Evolutionary conservation across 164 flowering plant genomes (phyloP).

Genomic region (Annona cherimola): DNA sequence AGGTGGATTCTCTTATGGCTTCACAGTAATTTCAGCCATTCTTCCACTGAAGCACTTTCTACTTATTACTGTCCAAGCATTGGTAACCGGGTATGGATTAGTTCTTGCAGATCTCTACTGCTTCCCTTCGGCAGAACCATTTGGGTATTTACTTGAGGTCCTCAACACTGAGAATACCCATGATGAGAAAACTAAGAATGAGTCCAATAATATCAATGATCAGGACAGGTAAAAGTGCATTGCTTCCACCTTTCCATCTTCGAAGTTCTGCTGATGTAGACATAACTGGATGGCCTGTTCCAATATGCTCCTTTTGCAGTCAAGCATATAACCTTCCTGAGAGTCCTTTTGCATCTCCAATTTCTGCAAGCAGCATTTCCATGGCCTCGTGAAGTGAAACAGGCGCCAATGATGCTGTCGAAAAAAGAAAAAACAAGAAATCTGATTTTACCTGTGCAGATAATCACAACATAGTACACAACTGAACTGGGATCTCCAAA

Average conservation of each 20-base stretch:
- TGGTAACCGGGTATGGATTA: not conserved
- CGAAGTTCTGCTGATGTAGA: not conserved
- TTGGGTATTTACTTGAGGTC: not conserved
- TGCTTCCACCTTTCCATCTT: not conserved
- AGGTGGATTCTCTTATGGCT: not conserved
- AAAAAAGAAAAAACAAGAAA: too few species aligned
- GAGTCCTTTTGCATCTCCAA: not conserved
- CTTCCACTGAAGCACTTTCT: not conserved
- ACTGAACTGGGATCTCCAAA: not conserved
- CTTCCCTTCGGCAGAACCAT: not conserved
- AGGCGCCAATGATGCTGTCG: not conserved
- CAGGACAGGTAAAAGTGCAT: not conserved
- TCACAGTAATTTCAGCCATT: not conserved
- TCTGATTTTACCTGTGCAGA: not conserved
- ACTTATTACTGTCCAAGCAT: not conserved
- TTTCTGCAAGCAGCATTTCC: not conserved
- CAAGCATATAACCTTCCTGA: not conserved
- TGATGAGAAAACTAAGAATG: not conserved
- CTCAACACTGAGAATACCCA: not conserved
- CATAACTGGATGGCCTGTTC: not conserved
- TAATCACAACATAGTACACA: not conserved
- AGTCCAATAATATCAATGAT: not conserved
- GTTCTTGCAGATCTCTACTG: not conserved
- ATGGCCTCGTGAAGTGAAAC: not conserved
- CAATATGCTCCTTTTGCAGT: not conserved